phyloP scores from a whole-genome alignment of 2,329 filamentous ascomycete species.

The Ophiognomonia clavigignenti-juglandacearum region DNA sequence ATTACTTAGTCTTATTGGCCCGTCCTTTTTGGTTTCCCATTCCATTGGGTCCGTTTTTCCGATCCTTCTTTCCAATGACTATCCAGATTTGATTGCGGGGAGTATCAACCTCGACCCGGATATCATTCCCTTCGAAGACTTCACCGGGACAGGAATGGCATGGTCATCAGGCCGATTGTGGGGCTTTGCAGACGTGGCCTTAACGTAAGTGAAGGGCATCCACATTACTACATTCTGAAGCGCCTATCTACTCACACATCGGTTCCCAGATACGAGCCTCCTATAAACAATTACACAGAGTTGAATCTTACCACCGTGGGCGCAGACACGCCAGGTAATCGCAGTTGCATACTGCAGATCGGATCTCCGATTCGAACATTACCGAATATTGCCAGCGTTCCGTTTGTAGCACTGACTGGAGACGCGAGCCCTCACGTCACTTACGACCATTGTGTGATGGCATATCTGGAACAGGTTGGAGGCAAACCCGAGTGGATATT shows the following conservation, averaged over 20 bases:
- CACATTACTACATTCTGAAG: not conserved
- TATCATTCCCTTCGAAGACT: constrained; percentile 20
- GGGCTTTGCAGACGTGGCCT: constrained; percentile 23
- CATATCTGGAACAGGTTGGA: constrained; percentile 43
- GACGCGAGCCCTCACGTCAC: constrained; percentile 46
- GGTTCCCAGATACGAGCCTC: not conserved
- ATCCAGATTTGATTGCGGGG: constrained; percentile 23
- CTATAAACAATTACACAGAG: not conserved
- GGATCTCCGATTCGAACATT: not conserved
- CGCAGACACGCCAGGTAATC: not conserved
- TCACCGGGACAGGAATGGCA: constrained; percentile 1
- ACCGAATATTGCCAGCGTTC: constrained; percentile 1
- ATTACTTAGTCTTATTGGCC: constrained; percentile 20
- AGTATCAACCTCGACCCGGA: constrained; percentile 28
- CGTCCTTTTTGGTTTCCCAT: constrained; percentile 26
- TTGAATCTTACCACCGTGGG: not conserved
- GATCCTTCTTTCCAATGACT: constrained; percentile 20
- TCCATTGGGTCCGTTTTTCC: constrained; percentile 21
- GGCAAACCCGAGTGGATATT: constrained; percentile 37
- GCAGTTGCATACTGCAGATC: not conserved
- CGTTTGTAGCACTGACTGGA: constrained; percentile 9
- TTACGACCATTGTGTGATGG: constrained; percentile 49
- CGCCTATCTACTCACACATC: not conserved
- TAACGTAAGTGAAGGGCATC: constrained; percentile 41
- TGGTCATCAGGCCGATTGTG: constrained; percentile 2